Evolutionary conservation across 768 basidiomycete species (phyloP).

Genomic region (Collybia sordida): DNA sequence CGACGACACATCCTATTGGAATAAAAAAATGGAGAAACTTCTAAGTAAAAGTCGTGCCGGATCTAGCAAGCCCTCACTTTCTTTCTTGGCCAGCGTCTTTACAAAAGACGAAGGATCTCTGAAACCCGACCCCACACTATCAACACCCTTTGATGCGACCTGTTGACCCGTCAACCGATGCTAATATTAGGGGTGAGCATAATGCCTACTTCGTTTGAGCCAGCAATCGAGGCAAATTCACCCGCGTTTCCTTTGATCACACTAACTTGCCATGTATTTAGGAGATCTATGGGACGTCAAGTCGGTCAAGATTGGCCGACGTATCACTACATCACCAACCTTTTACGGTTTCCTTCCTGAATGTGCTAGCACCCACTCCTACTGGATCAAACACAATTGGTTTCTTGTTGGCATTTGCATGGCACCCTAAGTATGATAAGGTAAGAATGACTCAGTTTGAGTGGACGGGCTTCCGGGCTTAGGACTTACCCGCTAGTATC

Average conservation of each 20-base stretch:
- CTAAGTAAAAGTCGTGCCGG: neutral
- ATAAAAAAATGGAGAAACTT: neutral
- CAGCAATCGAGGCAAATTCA: constrained; percentile 78
- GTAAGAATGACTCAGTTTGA: neutral
- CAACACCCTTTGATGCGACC: constrained; percentile 82
- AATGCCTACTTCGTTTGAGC: constrained; percentile 65
- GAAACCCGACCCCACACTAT: constrained; percentile 79
- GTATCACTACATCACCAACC: constrained; percentile 33
- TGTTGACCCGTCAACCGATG: constrained; percentile 19
- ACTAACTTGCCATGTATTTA: constrained; percentile 79
- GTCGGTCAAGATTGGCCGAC: neutral
- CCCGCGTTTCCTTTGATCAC: constrained; percentile 95
- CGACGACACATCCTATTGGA: constrained; percentile 69
- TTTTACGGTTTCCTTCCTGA: constrained; percentile 60
- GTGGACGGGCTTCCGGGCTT: neutral
- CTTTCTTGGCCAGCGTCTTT: constrained; percentile 62
- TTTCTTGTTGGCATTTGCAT: constrained; percentile 67
- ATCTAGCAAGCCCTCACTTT: constrained; percentile 52
- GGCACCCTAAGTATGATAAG: constrained; percentile 30
- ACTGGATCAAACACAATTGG: constrained; percentile 92
- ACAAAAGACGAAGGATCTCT: constrained; percentile 73
- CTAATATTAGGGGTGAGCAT: neutral
- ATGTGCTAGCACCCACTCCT: constrained; percentile 80
- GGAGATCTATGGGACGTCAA: constrained; percentile 45
- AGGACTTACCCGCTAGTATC: constrained; percentile 59